Evolutionary conservation across 768 basidiomycete species (phyloP).

Genomic region (Leccinum ochraceum): DNA sequence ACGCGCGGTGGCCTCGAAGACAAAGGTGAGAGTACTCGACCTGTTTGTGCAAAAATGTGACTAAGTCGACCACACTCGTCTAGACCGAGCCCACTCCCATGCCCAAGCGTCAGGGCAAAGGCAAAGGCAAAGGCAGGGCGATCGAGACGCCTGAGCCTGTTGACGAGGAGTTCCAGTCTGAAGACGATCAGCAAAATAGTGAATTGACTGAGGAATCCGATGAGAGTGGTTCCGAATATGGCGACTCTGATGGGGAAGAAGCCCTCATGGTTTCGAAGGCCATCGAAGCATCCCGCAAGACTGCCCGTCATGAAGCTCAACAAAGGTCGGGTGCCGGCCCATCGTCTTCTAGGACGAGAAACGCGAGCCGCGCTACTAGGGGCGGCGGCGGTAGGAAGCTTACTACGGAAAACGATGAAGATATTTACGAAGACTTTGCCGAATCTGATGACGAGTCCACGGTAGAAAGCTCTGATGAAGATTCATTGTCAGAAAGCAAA

Average conservation of each 20-base stretch:
- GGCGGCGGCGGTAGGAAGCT: constrained; percentile 23
- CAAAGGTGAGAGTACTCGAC: constrained; percentile 27
- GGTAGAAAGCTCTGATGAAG: constrained; percentile 16
- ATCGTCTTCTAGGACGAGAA: constrained; percentile 39
- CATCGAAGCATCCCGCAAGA: constrained; percentile 53
- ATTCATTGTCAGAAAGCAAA: constrained; percentile 32
- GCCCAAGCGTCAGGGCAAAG: constrained; percentile 14
- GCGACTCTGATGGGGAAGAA: constrained; percentile 37
- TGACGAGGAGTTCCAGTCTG: constrained; percentile 33
- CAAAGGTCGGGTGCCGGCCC: constrained; percentile 34
- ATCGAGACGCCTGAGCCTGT: constrained; percentile 28
- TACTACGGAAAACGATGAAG: constrained; percentile 15
- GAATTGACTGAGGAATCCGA: constrained; percentile 51
- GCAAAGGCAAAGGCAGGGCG: constrained; percentile 29
- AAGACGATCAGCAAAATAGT: constrained; percentile 42
- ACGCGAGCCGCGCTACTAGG: constrained; percentile 45
- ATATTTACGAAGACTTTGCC: background rate
- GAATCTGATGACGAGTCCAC: constrained; percentile 8
- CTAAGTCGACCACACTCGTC: constrained; percentile 17
- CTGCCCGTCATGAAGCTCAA: constrained; percentile 30
- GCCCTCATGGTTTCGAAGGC: constrained; percentile 57
- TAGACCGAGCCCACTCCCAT: constrained; percentile 10
- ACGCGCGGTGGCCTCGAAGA: constrained; percentile 9
- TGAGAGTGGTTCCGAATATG: constrained; percentile 60
- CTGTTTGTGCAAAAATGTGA: constrained; percentile 4